Percentiles rank a stretch among this genome's conserved stretches.
Conservation (phyloP, 2,329 filamentous ascomycete genomes). For the Xylaria sp. region DNA sequence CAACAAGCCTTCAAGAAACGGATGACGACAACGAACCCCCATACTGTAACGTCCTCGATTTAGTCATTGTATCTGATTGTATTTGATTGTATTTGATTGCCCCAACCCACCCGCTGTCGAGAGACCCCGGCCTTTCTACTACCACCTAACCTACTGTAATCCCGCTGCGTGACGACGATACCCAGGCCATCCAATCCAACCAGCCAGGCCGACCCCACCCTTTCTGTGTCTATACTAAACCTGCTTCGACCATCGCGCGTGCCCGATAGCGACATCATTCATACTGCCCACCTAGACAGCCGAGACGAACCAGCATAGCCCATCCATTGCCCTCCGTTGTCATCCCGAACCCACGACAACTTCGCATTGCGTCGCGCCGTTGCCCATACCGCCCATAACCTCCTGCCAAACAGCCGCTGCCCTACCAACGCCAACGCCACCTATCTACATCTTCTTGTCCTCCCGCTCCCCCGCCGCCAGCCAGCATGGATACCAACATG, state of each 20-base stretch:
- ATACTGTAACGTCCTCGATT: not conserved
- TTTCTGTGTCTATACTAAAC: not conserved
- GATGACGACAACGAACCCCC: constrained; percentile 1
- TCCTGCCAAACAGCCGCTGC: not conserved
- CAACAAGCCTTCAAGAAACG: not conserved
- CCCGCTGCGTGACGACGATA: constrained; percentile 17
- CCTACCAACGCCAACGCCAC: not conserved
- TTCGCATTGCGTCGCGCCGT: not conserved
- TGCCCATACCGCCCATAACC: not conserved
- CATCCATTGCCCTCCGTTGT: not conserved
- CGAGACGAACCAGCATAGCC: not conserved
- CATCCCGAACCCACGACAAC: not conserved
- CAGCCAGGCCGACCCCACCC: constrained; percentile 16
- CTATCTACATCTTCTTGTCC: not conserved
- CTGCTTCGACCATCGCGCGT: constrained; percentile 15
- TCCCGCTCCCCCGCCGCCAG: constrained; percentile 4
- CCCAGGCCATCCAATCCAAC: constrained; percentile 15
- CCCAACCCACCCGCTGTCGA: not conserved
- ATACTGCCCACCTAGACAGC: constrained; percentile 1
- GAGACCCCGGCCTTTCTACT: no score
- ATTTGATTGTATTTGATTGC: no score
- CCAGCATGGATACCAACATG: constrained; percentile 94
- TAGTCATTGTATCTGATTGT: not conserved
- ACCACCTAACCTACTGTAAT: not conserved
- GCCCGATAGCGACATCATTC: constrained; percentile 12